Percentiles rank a stretch among this genome's conserved stretches.
Conservation (phyloP, 2,329 filamentous ascomycete genomes). For the Xylaria sp. region DNA sequence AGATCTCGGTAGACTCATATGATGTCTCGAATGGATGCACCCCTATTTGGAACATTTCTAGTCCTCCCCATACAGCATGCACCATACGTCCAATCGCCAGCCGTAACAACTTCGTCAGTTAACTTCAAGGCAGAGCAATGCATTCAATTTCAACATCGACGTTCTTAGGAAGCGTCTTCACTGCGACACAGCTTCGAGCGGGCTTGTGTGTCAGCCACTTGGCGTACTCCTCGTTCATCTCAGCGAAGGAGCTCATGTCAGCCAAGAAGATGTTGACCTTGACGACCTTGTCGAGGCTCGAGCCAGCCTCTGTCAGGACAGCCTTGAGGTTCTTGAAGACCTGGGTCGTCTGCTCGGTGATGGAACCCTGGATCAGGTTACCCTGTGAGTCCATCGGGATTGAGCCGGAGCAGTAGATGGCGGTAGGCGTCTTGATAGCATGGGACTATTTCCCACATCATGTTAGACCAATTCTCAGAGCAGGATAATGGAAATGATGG, state of each 20-base stretch:
- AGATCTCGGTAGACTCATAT: not conserved
- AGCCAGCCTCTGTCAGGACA: conserved; percentile 82
- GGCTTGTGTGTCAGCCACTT: conserved; percentile 85
- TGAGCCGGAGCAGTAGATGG: conserved; percentile 73
- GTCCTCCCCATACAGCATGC: not conserved
- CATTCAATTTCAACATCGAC: conserved; percentile 91
- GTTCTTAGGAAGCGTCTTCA: conserved; percentile 85
- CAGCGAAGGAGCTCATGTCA: conserved; percentile 87
- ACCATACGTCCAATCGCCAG: not conserved
- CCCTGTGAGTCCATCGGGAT: conserved; percentile 70
- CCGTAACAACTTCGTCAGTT: not conserved
- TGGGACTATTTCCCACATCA: conserved; percentile 56
- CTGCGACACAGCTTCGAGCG: conserved; percentile 86
- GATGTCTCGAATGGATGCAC: not conserved
- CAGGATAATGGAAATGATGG: not conserved
- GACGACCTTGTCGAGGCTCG: conserved; percentile 78
- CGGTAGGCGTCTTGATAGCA: conserved; percentile 68
- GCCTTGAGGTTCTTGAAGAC: conserved; percentile 80
- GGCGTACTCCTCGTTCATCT: conserved; percentile 86
- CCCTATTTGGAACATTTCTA: not conserved
- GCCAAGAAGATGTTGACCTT: conserved; percentile 92
- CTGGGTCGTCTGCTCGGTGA: conserved; percentile 66
- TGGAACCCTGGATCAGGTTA: conserved; percentile 62
- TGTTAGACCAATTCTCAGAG: conserved; percentile 11
- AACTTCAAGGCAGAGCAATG: conserved; percentile 68